These are phyloP conservation scores for Huiozyma naganishii DNA, from an alignment of 805 yeast genomes.

Conservation along the genomic window DNA sequence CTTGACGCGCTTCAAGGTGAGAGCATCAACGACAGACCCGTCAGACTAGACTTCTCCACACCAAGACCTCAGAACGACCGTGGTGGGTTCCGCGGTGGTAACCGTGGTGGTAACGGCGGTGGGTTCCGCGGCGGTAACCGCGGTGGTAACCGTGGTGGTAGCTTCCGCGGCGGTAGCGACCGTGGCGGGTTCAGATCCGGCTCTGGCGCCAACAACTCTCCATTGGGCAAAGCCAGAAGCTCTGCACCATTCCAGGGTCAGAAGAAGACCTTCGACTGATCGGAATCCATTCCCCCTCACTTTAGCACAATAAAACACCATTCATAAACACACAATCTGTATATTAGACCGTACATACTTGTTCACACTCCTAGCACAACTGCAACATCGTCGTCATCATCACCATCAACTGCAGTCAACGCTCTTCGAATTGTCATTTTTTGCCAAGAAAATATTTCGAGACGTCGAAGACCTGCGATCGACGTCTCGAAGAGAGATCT, in stretches of 20 bases:
- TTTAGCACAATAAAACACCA: not conserved
- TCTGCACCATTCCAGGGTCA: slow-evolving; percentile 69
- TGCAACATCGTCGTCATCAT: too few species aligned
- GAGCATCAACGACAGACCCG: slow-evolving; percentile 81
- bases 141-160: slow-evolving; percentile 32
- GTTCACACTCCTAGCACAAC: too few species aligned
- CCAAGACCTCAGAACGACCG: slow-evolving; percentile 59
- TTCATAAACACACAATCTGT: not conserved
- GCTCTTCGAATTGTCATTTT: too few species aligned
- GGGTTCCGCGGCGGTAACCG: slow-evolving; percentile 29
- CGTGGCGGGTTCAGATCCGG: slow-evolving; percentile 29
- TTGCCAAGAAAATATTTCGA: too few species aligned
- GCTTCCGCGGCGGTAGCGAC: slow-evolving; percentile 28
- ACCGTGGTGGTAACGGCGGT: slow-evolving; percentile 22
- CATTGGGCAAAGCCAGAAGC: slow-evolving; percentile 33
- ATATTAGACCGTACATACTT: not conserved
- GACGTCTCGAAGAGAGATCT: too few species aligned
- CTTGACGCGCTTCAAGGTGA: slow-evolving; percentile 80
- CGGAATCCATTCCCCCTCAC: not conserved
- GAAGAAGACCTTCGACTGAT: slow-evolving; percentile 71
- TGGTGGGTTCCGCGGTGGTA: slow-evolving; percentile 31
- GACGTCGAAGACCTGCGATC: too few species aligned
- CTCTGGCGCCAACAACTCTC: slow-evolving; percentile 57
- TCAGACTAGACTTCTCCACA: slow-evolving; percentile 88
- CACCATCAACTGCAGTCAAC: too few species aligned